phyloP scores from a whole-genome alignment of 2,329 filamentous ascomycete genomes.

The Cadophora sp. region DNA sequence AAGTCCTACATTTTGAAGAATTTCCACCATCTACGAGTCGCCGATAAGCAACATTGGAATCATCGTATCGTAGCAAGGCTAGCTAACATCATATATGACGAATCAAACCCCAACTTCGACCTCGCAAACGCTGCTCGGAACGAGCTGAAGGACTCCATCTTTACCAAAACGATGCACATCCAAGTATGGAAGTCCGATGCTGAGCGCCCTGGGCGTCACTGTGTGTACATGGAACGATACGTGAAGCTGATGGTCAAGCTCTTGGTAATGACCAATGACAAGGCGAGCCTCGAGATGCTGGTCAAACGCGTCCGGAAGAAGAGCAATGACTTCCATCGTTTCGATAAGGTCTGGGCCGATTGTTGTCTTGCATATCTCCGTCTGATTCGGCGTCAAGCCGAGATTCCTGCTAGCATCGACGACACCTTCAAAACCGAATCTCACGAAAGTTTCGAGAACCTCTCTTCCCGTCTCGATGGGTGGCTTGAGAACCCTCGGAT shows the following conservation, averaged over 20 bases:
- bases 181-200: constrained; percentile 78
- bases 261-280: constrained; percentile 66
- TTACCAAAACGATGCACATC: constrained; percentile 76
- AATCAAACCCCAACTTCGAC: constrained; percentile 52
- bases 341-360: constrained; percentile 38
- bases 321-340: constrained; percentile 55
- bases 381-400: constrained; percentile 61
- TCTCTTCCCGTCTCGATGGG: constrained; percentile 63
- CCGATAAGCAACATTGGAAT: constrained; percentile 78
- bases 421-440: constrained; percentile 70
- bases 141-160: constrained; percentile 73
- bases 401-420: constrained; percentile 66
- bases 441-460: constrained; percentile 68
- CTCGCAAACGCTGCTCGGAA: constrained; percentile 63
- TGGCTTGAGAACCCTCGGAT: constrained; percentile 60
- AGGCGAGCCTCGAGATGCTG: constrained; percentile 65
- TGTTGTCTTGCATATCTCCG: constrained; percentile 44
- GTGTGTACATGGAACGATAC: constrained; percentile 76
- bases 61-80: constrained; percentile 72
- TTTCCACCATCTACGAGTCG: constrained; percentile 44
- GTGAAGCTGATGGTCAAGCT: constrained; percentile 69
- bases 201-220: constrained; percentile 73
- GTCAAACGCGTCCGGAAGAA: constrained; percentile 69
- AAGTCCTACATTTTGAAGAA: constrained; percentile 61
- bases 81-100: constrained; percentile 67